Conservation (phyloP, 2,329 filamentous ascomycete genomes). For the Fusarium decemcellulare region DNA sequence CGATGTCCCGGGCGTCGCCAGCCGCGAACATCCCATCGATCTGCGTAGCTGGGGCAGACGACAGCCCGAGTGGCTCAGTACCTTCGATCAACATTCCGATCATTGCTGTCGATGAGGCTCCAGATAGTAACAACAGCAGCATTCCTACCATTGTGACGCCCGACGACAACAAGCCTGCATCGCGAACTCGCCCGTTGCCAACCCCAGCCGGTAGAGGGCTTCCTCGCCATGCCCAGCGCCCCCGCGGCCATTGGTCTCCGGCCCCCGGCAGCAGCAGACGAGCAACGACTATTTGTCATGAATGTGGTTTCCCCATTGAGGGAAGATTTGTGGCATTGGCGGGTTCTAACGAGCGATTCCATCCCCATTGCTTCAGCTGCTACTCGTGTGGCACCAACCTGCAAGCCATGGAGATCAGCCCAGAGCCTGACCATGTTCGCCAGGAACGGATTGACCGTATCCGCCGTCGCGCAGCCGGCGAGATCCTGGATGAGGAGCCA, state of each 20-base stretch:
- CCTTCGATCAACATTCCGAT: conserved; percentile 63
- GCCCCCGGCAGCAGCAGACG: conserved; percentile 62
- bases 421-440: conserved; percentile 84
- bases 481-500: conserved; percentile 73
- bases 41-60: conserved; percentile 51
- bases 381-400: conserved; percentile 88
- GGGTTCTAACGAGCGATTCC: conserved; percentile 82
- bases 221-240: conserved; percentile 56
- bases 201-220: conserved; percentile 56
- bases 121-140: conserved; percentile 43
- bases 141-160: conserved; percentile 64
- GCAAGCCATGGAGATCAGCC: conserved; percentile 96
- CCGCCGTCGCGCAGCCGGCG: conserved; percentile 69
- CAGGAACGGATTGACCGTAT: conserved; percentile 82
- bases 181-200: conserved; percentile 57
- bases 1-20: conserved; percentile 49
- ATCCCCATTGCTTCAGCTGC: conserved; percentile 94
- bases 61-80: conserved; percentile 39
- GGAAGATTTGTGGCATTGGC: conserved; percentile 90
- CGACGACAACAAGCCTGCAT: conserved; percentile 51
- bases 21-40: conserved; percentile 53
- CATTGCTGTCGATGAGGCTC: conserved; percentile 60
- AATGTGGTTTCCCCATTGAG: conserved; percentile 87
- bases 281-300: conserved; percentile 82
- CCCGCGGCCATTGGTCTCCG: conserved; percentile 72